phyloP scores from a whole-genome alignment of 2,329 filamentous ascomycete genomes.

The Venturia carpophila region DNA sequence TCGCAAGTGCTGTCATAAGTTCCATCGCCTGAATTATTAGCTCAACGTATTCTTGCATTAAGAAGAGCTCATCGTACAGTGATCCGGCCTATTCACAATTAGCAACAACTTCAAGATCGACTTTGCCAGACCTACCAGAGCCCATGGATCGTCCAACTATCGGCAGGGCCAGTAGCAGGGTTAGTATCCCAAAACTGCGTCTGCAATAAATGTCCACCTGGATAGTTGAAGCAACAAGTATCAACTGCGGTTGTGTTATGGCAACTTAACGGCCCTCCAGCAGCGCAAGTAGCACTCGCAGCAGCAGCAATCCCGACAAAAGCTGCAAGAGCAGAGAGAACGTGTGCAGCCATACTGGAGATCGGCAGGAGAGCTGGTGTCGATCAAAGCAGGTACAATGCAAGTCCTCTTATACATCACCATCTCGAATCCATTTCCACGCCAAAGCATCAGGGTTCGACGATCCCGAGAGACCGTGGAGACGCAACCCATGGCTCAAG shows the following conservation, averaged over 20 bases:
- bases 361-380: neutral
- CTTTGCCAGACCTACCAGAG: conserved; percentile 17
- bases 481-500: neutral
- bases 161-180: conserved; percentile 21
- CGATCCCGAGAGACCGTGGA: neutral
- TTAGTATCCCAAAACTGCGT: conserved; percentile 26
- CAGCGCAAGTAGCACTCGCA: conserved; percentile 23
- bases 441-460: neutral
- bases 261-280: conserved; percentile 50
- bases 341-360: neutral
- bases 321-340: conserved; percentile 1
- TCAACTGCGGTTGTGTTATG: conserved; percentile 56
- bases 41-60: neutral
- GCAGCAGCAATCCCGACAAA: conserved; percentile 1
- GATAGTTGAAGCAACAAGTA: conserved; percentile 29
- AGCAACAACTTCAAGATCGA: neutral
- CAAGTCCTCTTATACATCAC: neutral
- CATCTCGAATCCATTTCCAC: neutral
- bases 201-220: conserved; percentile 21
- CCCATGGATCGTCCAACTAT: conserved; percentile 25
- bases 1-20: conserved; percentile 17
- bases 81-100: conserved; percentile 14
- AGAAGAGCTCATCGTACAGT: neutral
- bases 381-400: neutral
- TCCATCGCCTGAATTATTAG: conserved; percentile 20